These are phyloP conservation scores for Ceratobasidium sp. DNA, from an alignment of 1,284 basidiomycete genomes.

Conservation along the genomic window DNA sequence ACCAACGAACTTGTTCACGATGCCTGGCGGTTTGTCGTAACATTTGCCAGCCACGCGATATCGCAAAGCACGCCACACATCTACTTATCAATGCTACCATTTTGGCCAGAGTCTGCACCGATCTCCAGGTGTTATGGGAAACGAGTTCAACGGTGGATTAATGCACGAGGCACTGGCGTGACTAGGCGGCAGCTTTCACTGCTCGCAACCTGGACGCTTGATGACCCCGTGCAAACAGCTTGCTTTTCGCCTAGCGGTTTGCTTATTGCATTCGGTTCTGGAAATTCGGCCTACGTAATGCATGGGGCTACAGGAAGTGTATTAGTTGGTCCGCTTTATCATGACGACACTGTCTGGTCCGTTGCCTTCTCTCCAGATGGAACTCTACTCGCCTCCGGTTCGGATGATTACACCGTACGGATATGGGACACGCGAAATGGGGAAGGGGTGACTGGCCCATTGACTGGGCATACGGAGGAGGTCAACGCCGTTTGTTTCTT, in stretches of 20 bases:
- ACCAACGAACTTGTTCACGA: not conserved
- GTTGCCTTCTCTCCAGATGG: constrained; percentile 28
- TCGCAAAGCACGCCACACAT: not conserved
- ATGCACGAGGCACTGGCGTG: not conserved
- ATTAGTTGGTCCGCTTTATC: not conserved
- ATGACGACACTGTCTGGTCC: constrained; percentile 10
- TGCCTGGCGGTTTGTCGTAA: not conserved
- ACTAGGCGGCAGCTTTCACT: not conserved
- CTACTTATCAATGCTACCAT: not conserved
- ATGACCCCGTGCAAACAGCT: not conserved
- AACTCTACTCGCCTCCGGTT: not conserved
- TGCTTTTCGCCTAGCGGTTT: not conserved
- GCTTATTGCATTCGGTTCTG: not conserved
- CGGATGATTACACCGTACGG: constrained; percentile 8
- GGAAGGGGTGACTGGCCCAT: not conserved
- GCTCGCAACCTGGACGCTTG: not conserved
- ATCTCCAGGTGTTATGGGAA: too few relatives aligned
- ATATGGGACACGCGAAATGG: constrained; percentile 20
- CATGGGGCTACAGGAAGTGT: not conserved
- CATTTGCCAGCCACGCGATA: not conserved
- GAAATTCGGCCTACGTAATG: not conserved
- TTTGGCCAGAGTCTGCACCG: not conserved
- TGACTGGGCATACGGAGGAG: not conserved
- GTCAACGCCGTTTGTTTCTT: too few relatives aligned
- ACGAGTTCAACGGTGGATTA: not conserved